Evolutionary conservation across 148 eudicot genomes (phyloP), one percentile per base, ranked within the genome.

Genomic region (Spergularia bocconei): DNA sequence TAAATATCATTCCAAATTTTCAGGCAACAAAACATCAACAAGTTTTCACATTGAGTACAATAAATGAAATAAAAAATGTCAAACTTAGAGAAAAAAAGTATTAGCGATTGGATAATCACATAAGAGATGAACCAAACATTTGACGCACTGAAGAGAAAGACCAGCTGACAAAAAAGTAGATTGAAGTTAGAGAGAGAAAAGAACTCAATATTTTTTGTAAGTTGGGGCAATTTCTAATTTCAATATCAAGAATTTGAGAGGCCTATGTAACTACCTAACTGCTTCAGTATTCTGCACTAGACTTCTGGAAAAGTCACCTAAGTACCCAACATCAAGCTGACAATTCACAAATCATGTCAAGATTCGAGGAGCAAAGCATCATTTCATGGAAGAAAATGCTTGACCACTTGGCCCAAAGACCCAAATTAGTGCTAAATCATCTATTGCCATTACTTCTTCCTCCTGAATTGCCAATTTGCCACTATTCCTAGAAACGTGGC

Each of bases 1-100:
- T 81, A 38, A 81, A 25, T n/a, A 56, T 56, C 20, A 19, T 39
- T 54, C 38, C 36, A 63, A n/a, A 59, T 11, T 53, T 47, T 73
- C 36, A 23, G 63, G 33, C 41, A 71, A 8, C 29, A 17, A 4
- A n/a, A 9, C 48, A 44, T 44, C 1, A 44, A 44, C 1, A n/a
- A 3, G 56, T n/a, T 56, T 67, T 58, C 41, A 39, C 38, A 78
- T 41, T 15, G 14, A 71, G 16, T 39, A 41, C 20, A 38, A 19
- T 71, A 71, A 11, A 71, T 29, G 9, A 69, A 11, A 16, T 20
- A 29, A 23, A 73, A 41, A 67, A 33, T 36, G 44, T 54, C 64
- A 79, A 8, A 60, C 48, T 72, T 47, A 62, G 16, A 59, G 50
- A 25, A 50, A 53, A 69, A 20, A 21, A 36, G 7, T 53, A 33